Evolutionary conservation across 192 early-diverging fungal genomes (phyloP).

Genomic region (Coemansia sp.): DNA sequence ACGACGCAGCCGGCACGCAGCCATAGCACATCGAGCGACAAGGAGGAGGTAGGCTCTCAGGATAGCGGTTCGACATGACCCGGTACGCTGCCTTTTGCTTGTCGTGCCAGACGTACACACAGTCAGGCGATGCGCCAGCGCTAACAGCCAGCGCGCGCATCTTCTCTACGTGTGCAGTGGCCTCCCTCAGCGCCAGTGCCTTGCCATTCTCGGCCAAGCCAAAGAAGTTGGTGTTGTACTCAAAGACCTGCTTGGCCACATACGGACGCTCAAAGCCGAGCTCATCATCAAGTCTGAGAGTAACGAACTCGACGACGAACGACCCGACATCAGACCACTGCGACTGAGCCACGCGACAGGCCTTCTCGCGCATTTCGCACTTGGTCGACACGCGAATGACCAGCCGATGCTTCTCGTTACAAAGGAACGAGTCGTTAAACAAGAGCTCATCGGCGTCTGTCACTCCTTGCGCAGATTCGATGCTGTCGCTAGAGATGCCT

Average conservation of each 20-base stretch:
- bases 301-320: constrained; percentile 24
- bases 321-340: constrained; percentile 40
- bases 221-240: constrained; percentile 51
- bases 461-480: constrained; percentile 6
- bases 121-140: constrained; percentile 22
- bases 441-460: constrained; percentile 34
- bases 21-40: constrained; percentile 52
- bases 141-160: constrained; percentile 31
- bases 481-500: constrained; percentile 9
- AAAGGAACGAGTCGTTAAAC: constrained; percentile 44
- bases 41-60: constrained; percentile 34
- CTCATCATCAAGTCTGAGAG: constrained; percentile 24
- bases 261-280: constrained; percentile 43
- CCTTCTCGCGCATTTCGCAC: constrained; percentile 16
- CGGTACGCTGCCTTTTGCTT: constrained; percentile 55
- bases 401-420: constrained; percentile 49
- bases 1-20: constrained; percentile 28
- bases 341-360: constrained; percentile 31
- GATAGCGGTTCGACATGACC: constrained; percentile 42
- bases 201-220: constrained; percentile 46
- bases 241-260: constrained; percentile 21
- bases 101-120: constrained; percentile 54
- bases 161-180: constrained; percentile 22
- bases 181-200: constrained; percentile 28
- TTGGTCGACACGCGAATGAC: constrained; percentile 27